Base-by-base conservation (phyloP, 1,284 basidiomycete genomes). In the Anthracocystis setariae region DNA sequence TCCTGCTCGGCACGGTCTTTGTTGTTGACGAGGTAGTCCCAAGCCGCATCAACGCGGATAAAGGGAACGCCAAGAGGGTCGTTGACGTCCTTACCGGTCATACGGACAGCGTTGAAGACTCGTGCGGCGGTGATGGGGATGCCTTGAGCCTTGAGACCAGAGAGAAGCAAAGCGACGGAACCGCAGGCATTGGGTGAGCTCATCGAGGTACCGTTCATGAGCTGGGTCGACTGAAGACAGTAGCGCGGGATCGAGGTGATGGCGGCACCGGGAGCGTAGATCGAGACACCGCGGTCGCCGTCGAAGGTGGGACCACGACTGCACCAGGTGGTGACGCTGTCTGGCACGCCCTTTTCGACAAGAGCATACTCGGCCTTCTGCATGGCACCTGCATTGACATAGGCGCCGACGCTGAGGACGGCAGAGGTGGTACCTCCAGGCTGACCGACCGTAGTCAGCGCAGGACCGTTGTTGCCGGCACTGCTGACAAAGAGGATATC, bases 131-230 rank as follows among this genome's bases (percentile, higher is more conserved):
- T 81, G 50, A 78, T 71, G 20, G 77, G 75, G 29, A 82, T 82
- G 21, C 73, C 74, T 46, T 82, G 66, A 15, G 74, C 73, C 60
- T 83, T 82, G 61, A 83, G 59, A 10, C 75, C 82, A 8, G 80
- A 80, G 20, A 84, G 61, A 13, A 83, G 74, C 27, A 83, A 63
- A 1, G 82, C 79, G 18, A 84, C 71, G 38, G 66, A 68, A 12
- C 83, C 83, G 42, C 78, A 79, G 9, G 82, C 82, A 46, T 78
- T 82, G 18, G 83, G 83, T 18, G 73, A 76, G 55, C 79, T 76
- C 83, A 84, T 84, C 29, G 79, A 81, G 5, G 83, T 84, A 35
- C 83, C 83, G 59, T 84, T 83, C 75, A 78, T 79, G 45, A 84
- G 73, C 68, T 82, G 77, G 10, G 76, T 79, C 20, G 73, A 75